Percentiles rank a stretch among this genome's conserved stretches.
phyloP scores from a whole-genome alignment of 2,329 filamentous ascomycete genomes.

The Chaetomiaceae sp. region DNA sequence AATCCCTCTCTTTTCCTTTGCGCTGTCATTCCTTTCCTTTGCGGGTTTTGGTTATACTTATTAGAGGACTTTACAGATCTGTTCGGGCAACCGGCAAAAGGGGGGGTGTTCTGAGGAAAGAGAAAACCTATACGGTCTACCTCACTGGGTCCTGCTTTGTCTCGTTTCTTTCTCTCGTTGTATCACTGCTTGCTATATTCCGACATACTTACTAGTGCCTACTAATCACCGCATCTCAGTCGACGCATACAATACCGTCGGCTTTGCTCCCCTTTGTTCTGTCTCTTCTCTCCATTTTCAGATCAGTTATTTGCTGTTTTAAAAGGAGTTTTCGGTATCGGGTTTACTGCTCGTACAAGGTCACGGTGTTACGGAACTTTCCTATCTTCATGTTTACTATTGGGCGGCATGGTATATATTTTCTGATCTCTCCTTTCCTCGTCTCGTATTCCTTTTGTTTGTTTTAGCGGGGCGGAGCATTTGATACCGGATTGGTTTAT shows the following conservation, averaged over 20 bases:
- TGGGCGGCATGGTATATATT: constrained; percentile 5
- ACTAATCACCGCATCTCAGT: background rate
- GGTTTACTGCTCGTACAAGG: too few relatives aligned
- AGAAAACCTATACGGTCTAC: background rate
- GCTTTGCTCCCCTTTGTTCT: too few relatives aligned
- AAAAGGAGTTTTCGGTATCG: too few relatives aligned
- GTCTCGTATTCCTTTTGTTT: background rate
- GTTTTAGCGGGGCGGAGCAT: background rate
- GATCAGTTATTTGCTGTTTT: too few relatives aligned
- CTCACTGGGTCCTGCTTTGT: background rate
- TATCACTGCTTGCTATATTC: background rate
- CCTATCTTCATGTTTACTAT: background rate
- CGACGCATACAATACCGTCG: too few relatives aligned
- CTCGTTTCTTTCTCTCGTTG: background rate
- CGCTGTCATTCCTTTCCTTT: background rate
- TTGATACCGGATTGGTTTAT: constrained; percentile 13
- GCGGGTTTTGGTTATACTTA: background rate
- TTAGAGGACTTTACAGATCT: constrained; percentile 7
- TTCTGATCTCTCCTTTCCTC: background rate
- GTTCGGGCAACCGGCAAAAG: constrained; percentile 9
- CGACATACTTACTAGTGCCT: background rate
- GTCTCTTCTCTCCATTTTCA: background rate
- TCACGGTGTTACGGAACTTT: background rate
- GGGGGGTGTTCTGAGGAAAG: background rate
- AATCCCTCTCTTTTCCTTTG: background rate